Base-by-base conservation (phyloP, 148 eudicot genomes). In the Nepenthes gracilis region DNA sequence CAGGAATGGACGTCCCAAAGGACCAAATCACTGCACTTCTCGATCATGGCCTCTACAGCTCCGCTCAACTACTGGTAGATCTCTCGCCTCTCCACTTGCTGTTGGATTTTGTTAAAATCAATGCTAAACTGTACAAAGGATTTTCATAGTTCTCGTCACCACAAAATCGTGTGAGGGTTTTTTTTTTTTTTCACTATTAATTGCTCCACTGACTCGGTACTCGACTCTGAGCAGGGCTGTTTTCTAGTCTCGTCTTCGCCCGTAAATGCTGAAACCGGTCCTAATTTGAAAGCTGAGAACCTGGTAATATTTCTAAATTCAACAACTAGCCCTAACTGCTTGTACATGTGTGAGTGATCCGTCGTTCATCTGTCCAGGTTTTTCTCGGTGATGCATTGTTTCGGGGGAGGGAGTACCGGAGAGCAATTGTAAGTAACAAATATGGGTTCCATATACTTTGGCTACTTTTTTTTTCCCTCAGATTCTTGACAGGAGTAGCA, bases 61-160 rank as follows among this genome's bases (percentile, higher is more conserved):
- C 98, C 4, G 98, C 98, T 63, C 83, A 93, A 74, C 75, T 88
- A 60, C 95, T 93, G 45, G 98, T 92, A 88, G 60, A 2, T 45
- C 15, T 23, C 23, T 23, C 23, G 23, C 23, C 23, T 23, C 23
- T 23, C 23, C 23, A 23, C 23, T 23, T 23, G 23, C 23, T 23
- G 0, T 23, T 23, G 23, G 23, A 23, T 23, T 23, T 23, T 23
- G 23, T 55, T 50, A 43, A 56, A 35, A 15, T 60, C 4, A 54
- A 33, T 56, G 12, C 33, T 11, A 58, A 36, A 14, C 3, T 49
- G 11, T 15, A n/a, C 5, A 49, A 36, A 6, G 6, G 23, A 47
- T 33, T 57, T 43, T 51, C 14, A 49, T 23, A 43, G 8, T 60
- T 33, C n/a, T 65, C 5, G 7, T 12, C 53, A 40, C 45, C 45